Conservation (phyloP, 1,284 basidiomycete genomes). For the Erythrobasidium hasegawianum region DNA sequence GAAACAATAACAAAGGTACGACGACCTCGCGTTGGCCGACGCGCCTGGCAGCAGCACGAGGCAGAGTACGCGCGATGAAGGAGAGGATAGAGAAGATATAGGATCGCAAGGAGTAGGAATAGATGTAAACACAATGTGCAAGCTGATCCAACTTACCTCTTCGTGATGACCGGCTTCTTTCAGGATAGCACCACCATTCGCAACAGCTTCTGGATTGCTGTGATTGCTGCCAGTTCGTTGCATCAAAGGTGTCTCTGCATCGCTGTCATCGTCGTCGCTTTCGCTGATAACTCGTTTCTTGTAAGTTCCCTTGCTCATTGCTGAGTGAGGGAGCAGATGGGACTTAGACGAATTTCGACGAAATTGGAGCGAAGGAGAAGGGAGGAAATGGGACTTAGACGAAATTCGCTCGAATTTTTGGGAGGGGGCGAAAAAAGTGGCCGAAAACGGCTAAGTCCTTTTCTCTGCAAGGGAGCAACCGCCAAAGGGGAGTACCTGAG, state of each 20-base stretch:
- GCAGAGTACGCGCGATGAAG: too few species aligned
- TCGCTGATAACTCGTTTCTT: constrained; percentile 38
- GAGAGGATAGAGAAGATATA: too few species aligned
- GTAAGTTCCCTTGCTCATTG: constrained; percentile 27
- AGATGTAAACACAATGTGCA: too few species aligned
- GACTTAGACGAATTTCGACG: neutral
- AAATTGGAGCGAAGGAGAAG: constrained; percentile 17
- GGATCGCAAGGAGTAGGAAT: too few species aligned
- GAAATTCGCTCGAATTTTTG: constrained; percentile 12
- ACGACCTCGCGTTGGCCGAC: too few species aligned
- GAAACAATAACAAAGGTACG: too few species aligned
- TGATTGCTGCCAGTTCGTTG: constrained; percentile 13
- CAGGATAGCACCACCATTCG: constrained; percentile 17
- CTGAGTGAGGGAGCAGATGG: neutral
- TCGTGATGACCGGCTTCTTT: constrained; percentile 12
- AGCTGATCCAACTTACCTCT: too few species aligned
- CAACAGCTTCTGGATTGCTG: constrained; percentile 22
- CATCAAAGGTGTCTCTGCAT: constrained; percentile 37
- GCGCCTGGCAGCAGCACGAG: too few species aligned
- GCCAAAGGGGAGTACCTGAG: neutral
- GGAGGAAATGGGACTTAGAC: constrained; percentile 28
- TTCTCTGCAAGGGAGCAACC: neutral
- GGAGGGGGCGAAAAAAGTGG: neutral
- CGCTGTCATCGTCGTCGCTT: constrained; percentile 40
- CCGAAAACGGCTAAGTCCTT: neutral